Evolutionary conservation across 2,329 filamentous ascomycete genomes (phyloP), one percentile per base, ranked within the genome.

Genomic region (Trichoderma koningiopsis): DNA sequence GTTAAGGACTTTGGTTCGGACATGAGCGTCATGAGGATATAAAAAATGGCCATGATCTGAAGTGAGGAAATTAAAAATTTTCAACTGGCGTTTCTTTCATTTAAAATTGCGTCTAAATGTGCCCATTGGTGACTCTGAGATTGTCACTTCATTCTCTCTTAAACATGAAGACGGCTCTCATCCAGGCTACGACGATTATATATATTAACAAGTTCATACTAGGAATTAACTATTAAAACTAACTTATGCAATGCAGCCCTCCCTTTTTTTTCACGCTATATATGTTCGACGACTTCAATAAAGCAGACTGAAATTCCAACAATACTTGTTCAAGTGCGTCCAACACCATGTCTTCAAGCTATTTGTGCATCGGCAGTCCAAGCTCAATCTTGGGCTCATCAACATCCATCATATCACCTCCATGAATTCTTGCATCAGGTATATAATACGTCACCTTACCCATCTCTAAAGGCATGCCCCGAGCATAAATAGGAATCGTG

Each of bases 11-110:
- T 76, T 56, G 40, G 19, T 73, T 79, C 76, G 74, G 77, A 79
- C 77, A 75, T 75, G 75, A 77, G 76, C 58, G 76, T 78, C 78
- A 78, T 78, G 76, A 76, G 75, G 75, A 74, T 73, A 68, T 70
- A 60, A 75, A 43, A 73, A 73, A 79, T 80, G 79, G 79, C 78
- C 78, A 79, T 74, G 79, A 78, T 80, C 79, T 79, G 69, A 77
- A 80, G 80, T 77, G 78, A 79, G 74, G 58, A 77, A 49, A 75
- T 73, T 76, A 76, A 75, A 70, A 70, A 68, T 61, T 70, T 76
- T 74, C 73, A 76, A 60, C 62, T 40, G 61, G 52, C 55, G 53
- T 69, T 65, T 57, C 57, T 70, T 56, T 53, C 31, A 57, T 59
- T 68, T 43, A 68, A 68, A 24, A 43, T 43, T 68, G 19, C 47